These are phyloP conservation scores for Carex kokanica DNA, from an alignment of 176 grass and related monocot species.

Conservation along the genomic window DNA sequence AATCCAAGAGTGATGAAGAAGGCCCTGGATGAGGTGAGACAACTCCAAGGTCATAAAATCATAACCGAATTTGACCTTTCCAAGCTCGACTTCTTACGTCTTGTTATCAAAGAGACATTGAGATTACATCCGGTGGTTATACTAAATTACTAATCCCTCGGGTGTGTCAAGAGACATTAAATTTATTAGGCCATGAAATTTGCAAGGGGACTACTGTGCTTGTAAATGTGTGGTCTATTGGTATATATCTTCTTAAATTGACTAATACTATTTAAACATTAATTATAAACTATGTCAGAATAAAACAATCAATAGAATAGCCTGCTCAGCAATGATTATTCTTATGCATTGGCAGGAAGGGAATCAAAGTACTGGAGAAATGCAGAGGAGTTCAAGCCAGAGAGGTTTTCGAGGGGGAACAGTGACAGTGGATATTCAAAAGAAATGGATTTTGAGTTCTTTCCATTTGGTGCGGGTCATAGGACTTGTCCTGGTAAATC, in stretches of 20 bases:
- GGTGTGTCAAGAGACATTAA: not conserved
- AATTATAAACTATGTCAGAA: too few species aligned
- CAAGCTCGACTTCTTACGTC: not conserved
- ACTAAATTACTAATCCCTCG: not conserved
- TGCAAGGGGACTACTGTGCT: not conserved
- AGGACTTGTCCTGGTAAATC: slow-evolving; percentile 21
- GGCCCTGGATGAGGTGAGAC: slow-evolving; percentile 14
- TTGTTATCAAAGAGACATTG: slow-evolving; percentile 26
- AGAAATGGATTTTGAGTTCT: slow-evolving; percentile 7
- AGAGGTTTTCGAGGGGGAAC: not conserved
- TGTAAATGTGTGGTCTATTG: slow-evolving; percentile 33
- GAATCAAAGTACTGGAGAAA: slow-evolving; percentile 26
- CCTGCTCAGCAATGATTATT: not conserved
- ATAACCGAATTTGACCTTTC: not conserved
- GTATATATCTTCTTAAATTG: not conserved
- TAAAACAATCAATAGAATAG: too few species aligned
- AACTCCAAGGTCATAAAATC: not conserved
- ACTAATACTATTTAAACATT: not conserved
- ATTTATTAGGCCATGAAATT: slow-evolving; percentile 14
- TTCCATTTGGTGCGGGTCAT: slow-evolving; percentile 29
- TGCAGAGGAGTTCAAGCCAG: slow-evolving; percentile 20
- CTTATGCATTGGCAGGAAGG: not conserved
- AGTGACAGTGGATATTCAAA: not conserved
- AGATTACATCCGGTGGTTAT: slow-evolving; percentile 13
- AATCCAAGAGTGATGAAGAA: slow-evolving; percentile 20